These are phyloP conservation scores for Ustilago shanxiensis DNA, from an alignment of 1,284 basidiomycete genomes.

Conservation along the genomic window DNA sequence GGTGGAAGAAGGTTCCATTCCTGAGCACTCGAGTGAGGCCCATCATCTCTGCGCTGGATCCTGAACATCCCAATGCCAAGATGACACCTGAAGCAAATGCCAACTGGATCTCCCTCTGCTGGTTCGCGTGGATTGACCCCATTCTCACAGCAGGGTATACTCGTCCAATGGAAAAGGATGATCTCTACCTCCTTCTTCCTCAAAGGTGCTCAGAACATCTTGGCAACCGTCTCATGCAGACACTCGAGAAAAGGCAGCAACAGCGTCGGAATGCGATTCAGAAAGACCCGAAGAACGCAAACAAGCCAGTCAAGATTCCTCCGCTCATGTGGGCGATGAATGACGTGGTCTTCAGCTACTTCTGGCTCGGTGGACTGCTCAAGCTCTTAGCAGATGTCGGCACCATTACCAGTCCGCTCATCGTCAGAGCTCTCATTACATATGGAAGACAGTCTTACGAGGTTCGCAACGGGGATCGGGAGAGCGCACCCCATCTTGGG, in stretches of 20 bases:
- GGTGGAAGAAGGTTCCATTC: conserved; percentile 35
- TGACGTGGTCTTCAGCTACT: conserved; percentile 39
- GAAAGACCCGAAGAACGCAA: conserved; percentile 8
- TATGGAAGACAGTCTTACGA: conserved; percentile 79
- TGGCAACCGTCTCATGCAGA: conserved; percentile 9
- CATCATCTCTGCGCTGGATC: conserved; percentile 24
- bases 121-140: conserved; percentile 45
- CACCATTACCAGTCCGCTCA: conserved; percentile 48
- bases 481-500: conserved; percentile 72
- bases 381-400: conserved; percentile 33
- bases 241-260: conserved; percentile 11
- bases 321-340: conserved; percentile 41
- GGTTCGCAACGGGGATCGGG: conserved; percentile 71
- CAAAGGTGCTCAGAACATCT: conserved; percentile 8
- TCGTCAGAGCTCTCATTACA: conserved; percentile 76
- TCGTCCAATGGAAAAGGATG: conserved; percentile 42
- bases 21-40: conserved; percentile 19
- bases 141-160: conserved; percentile 49
- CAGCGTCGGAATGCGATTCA: neutral
- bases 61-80: conserved; percentile 15
- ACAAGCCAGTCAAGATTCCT: conserved; percentile 31
- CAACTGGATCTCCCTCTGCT: conserved; percentile 28
- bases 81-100: conserved; percentile 39
- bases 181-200: conserved; percentile 34
- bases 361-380: conserved; percentile 47